Base-by-base conservation (phyloP, 768 basidiomycete genomes). In the Tylopilus sp. region DNA sequence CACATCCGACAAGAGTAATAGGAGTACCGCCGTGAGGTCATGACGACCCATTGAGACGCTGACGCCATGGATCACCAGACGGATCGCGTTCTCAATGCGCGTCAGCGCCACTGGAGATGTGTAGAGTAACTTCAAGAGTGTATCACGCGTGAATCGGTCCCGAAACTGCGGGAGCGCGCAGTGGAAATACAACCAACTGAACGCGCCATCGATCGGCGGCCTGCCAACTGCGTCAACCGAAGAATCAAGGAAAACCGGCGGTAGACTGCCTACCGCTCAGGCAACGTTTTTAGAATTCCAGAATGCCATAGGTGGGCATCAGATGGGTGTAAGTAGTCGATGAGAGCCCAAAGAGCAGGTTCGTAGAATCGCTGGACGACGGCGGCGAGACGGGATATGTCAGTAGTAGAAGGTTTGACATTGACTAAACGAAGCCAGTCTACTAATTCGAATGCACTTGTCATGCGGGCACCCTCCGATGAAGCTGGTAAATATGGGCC, bases 371-470 rank as follows among this genome's bases (percentile, higher is more conserved):
- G 69, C 12, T 63, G 56, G 25, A 86, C 55, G 0, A 75, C 63
- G 2, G 49, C 48, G 0, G 71, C 61, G 2, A 85, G 60, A 6
- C 75, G 74, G 20, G 55, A 60, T 18, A 84, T 60, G 42, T 82
- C 74, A 0, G 57, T 53, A 1, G 67, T 12, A 13, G 62, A 57
- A 4, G 79, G 57, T 1, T 66, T 58, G 23, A 65, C 60, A 13
- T 72, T 71, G 2, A 74, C 58, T 1, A 86, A 66, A 33, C 86
- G 80, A 28, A 85, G 51, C 78, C 79, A 82, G 56, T 86, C 85
- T n/a, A 88, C 71, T 0, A 88, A 69, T 45, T 82, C 80, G 40
- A 72, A 80, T 1, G 83, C 83, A 25, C 70, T 57, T 1, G 60
- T 55, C 43, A 66, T 69, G 39, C 76, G 65, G 22, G 66, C 67